phyloP scores from a whole-genome alignment of 768 basidiomycete species.

The Lactarius akahatsu region DNA sequence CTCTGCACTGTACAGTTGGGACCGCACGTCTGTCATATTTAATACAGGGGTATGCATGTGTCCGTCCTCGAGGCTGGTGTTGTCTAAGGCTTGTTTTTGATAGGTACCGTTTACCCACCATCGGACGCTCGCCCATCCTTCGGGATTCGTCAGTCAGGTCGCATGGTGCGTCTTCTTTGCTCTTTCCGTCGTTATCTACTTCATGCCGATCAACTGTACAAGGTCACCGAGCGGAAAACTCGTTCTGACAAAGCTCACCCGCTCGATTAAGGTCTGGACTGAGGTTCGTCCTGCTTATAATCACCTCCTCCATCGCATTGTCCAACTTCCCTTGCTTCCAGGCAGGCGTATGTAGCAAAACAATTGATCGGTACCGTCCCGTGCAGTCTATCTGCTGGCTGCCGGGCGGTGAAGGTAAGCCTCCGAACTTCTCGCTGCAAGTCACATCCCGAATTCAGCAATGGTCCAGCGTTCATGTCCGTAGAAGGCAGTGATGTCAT shows the following conservation, averaged over 20 bases:
- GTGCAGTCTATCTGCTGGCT: conserved; percentile 72
- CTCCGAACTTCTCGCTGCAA: conserved; percentile 18
- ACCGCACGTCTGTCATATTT: conserved; percentile 66
- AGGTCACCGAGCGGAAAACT: conserved; percentile 66
- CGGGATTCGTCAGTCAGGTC: conserved; percentile 75
- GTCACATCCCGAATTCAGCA: conserved; percentile 2
- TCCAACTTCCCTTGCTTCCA: conserved; percentile 32
- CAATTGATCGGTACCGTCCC: conserved; percentile 53
- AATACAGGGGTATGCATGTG: conserved; percentile 52
- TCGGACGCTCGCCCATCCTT: conserved; percentile 62
- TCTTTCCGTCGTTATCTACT: not conserved
- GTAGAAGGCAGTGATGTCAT: conserved; percentile 63
- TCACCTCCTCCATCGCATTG: conserved; percentile 4
- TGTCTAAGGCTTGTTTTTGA: conserved; percentile 10
- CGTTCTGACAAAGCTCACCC: conserved; percentile 62
- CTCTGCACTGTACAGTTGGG: conserved; percentile 50
- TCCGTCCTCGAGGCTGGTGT: conserved; percentile 3
- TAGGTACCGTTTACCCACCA: conserved; percentile 61
- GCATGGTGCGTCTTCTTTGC: conserved; percentile 51
- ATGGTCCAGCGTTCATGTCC: conserved; percentile 58
- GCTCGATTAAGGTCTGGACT: conserved; percentile 71
- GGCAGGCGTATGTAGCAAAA: conserved; percentile 68
- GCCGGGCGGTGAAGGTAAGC: conserved; percentile 57
- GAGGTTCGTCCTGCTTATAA: conserved; percentile 45
- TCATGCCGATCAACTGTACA: not conserved